A percentile compares a stretch with the other conserved stretches of the same genome.
Evolutionary conservation across 352 stramenopile species (phyloP).

Genomic region (Pythium rishiriense): DNA sequence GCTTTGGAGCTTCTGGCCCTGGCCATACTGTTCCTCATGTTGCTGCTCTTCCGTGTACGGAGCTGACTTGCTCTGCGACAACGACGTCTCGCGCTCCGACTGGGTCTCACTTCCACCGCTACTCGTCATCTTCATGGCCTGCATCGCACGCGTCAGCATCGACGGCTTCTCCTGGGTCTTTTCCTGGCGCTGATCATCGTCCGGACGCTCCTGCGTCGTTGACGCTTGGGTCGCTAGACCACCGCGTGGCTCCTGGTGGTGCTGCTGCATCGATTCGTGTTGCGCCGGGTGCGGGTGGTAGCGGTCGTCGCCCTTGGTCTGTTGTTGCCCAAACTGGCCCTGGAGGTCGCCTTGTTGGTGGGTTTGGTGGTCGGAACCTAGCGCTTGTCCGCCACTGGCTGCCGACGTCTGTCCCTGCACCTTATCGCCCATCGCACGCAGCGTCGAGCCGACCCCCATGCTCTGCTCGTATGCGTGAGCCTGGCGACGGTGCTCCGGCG

Average conservation of each 20-base stretch:
- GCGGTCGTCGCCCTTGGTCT: not conserved
- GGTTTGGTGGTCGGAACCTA: not conserved
- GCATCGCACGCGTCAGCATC: constrained; percentile 26
- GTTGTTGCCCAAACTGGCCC: constrained; percentile 1
- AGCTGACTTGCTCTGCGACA: not conserved
- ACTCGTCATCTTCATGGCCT: constrained; percentile 24
- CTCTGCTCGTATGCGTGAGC: not conserved
- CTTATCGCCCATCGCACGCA: constrained; percentile 9
- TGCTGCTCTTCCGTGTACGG: constrained; percentile 8
- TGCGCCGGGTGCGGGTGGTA: constrained; percentile 10
- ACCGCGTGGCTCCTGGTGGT: too few species aligned
- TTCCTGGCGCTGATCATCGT: not conserved
- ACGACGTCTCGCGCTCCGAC: not conserved
- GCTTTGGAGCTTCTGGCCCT: constrained; percentile 6
- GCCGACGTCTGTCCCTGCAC: not conserved
- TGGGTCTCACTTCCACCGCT: constrained; percentile 2
- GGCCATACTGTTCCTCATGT: constrained; percentile 11
- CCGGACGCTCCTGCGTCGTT: not conserved
- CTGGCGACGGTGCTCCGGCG: not conserved
- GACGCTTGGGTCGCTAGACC: not conserved
- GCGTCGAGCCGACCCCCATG: not conserved
- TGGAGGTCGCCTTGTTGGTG: not conserved
- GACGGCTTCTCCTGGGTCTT: constrained; percentile 18
- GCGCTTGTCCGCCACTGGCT: not conserved
- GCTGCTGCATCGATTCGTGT: constrained; percentile 6